These are phyloP conservation scores for Leptodontidium sp. DNA, from an alignment of 2,329 filamentous ascomycete species.

Conservation along the genomic window DNA sequence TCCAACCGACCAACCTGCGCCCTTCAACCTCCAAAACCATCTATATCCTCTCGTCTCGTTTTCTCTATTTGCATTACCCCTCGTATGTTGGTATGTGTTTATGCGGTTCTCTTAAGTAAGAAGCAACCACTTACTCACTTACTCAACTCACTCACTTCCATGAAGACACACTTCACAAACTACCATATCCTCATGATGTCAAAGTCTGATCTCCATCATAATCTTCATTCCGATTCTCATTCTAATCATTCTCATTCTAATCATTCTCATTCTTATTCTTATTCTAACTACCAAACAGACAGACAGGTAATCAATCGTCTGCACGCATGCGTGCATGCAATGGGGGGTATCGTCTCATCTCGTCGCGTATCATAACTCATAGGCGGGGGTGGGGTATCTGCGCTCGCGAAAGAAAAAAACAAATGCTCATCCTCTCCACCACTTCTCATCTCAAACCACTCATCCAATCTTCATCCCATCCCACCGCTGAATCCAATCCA, in stretches of 20 bases:
- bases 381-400: conserved; percentile 22
- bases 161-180: too few relatives aligned
- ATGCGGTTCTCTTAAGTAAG: too few relatives aligned
- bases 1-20: not conserved
- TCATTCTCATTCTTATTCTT: conserved; percentile 8
- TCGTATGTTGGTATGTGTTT: too few relatives aligned
- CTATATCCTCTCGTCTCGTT: too few relatives aligned
- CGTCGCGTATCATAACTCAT: conserved; percentile 15
- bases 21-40: too few relatives aligned
- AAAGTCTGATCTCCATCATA: too few relatives aligned
- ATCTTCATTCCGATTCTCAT: too few relatives aligned
- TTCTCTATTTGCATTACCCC: too few relatives aligned
- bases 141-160: too few relatives aligned
- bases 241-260: conserved; percentile 2
- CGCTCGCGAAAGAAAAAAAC: conserved; percentile 17
- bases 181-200: too few relatives aligned
- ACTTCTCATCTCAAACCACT: not conserved
- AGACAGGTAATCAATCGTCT: not conserved
- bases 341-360: conserved; percentile 13
- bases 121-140: too few relatives aligned
- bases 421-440: conserved; percentile 15
- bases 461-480: not conserved
- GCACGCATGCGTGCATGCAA: not conserved
- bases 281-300: conserved; percentile 1
- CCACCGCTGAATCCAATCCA: not conserved